Evolutionary conservation across 306 rosid species (phyloP), one percentile per base, ranked within the genome.

Genomic region (Cucumis hystrix): DNA sequence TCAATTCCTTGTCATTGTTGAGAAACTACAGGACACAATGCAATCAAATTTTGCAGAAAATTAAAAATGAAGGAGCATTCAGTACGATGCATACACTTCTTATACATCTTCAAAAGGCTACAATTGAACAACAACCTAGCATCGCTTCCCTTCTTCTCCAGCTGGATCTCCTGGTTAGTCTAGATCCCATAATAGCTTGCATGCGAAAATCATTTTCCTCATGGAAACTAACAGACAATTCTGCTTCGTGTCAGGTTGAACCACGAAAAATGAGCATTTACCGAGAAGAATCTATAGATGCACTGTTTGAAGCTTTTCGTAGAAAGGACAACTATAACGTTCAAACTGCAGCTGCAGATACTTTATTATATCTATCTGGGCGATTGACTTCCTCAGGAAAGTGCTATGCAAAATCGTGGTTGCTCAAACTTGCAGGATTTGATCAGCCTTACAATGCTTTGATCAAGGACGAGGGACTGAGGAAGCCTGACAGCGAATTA

Each of bases 181-280:
- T 20, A 25, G n/a, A 65, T 14, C 51, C 52, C 25, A 33, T 61
- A 15, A 65, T 67, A 78, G 8, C 21, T 65, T 16, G 59, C 61
- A 33, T 66, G 37, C 11, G 40, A 65, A 72, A 55, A 60, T 20
- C n/a, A 43, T 77, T 43, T 54, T 41, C 65, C 41, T 8, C 64
- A 33, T 77, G 78, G 33, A 74, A 54, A 77, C 79, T 61, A 77
- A 16, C 54, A 70, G 68, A 18, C 43, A 63, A 63, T 61, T 25
- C 16, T 56, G 28, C 43, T 79, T 57, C 74, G 82, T 78, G 83
- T 56, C 86, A 94, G 96, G 92, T 85, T 84, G 96, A 90, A 85
- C 96, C 98, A 15, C 81, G 92, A 41, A 89, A 89, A 88, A 94
- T 92, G 98, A 92, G 98, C 90, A 90, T 94, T 59, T 92, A 92